Evolutionary conservation across 2,329 filamentous ascomycete species (phyloP).

Genomic region (Talaromyces sp.): DNA sequence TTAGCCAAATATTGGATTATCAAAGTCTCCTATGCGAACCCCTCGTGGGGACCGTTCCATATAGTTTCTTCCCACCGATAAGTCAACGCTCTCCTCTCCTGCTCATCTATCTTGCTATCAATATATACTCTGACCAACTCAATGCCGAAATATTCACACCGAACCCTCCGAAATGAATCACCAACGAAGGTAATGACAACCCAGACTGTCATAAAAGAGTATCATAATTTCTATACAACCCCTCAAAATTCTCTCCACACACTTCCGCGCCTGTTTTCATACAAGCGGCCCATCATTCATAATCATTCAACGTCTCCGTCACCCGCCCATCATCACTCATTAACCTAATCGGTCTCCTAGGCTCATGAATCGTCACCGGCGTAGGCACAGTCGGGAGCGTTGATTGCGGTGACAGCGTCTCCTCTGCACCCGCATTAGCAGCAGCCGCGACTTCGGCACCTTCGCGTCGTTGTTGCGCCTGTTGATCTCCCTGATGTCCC

Average conservation of each 20-base stretch:
- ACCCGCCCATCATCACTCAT: slow-evolving; percentile 20
- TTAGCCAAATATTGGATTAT: not conserved
- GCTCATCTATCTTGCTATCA: not conserved
- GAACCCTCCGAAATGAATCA: not conserved
- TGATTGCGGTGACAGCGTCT: not conserved
- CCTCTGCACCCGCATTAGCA: not conserved
- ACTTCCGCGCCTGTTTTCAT: not conserved
- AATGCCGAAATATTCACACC: not conserved
- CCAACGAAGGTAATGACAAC: not conserved
- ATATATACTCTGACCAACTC: not conserved
- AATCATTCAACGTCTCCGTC: slow-evolving; percentile 17
- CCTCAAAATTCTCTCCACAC: not conserved
- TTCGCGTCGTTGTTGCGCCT: not conserved
- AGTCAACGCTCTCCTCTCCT: not conserved
- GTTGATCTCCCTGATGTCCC: not conserved
- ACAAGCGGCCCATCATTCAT: not conserved
- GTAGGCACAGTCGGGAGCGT: slow-evolving; percentile 24
- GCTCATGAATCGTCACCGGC: slow-evolving; percentile 24
- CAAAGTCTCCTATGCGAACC: not conserved
- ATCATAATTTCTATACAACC: not conserved
- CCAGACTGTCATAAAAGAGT: not conserved
- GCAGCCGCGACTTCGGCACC: not conserved
- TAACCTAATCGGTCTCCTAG: slow-evolving; percentile 33
- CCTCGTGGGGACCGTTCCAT: not conserved
- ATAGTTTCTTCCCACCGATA: not conserved